These are phyloP conservation scores for Jamesozyma piceae DNA, from an alignment of 805 yeast genomes.

Conservation along the genomic window DNA sequence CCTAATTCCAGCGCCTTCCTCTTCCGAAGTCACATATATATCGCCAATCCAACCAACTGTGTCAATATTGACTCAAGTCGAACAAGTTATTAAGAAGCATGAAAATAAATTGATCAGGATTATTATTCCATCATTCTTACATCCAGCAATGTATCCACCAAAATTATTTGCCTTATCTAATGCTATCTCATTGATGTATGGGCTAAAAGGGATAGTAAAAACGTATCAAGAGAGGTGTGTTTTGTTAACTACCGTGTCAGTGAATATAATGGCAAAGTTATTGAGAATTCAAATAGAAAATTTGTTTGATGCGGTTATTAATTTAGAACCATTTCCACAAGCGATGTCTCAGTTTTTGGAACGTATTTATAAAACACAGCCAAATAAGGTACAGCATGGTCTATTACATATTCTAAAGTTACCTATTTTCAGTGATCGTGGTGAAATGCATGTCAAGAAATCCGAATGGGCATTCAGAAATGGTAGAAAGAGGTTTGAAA, in stretches of 20 bases:
- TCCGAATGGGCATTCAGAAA: conserved; percentile 82
- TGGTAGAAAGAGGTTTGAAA: conserved; percentile 73
- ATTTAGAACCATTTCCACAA: conserved; percentile 74
- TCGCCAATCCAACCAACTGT: conserved; percentile 30
- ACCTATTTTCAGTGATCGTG: conserved; percentile 57
- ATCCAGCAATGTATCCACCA: conserved; percentile 66
- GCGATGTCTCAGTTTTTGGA: conserved; percentile 59
- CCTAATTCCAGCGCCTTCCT: conserved; percentile 54
- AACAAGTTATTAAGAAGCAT: conserved; percentile 35
- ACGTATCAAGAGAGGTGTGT: conserved; percentile 39
- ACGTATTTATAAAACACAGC: conserved; percentile 50
- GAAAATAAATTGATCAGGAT: conserved; percentile 49
- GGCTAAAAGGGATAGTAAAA: conserved; percentile 45
- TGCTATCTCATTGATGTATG: conserved; percentile 52
- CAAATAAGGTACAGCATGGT: conserved; percentile 77
- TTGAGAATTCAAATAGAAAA: conserved; percentile 47
- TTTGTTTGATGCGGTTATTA: conserved; percentile 57
- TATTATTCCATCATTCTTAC: conserved; percentile 65
- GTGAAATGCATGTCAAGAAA: conserved; percentile 64
- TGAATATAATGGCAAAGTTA: conserved; percentile 50
- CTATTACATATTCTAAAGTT: conserved; percentile 65
- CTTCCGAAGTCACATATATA: conserved; percentile 51
- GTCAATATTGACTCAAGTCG: conserved; percentile 35
- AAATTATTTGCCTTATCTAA: conserved; percentile 36
- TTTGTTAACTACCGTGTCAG: conserved; percentile 47